Evolutionary conservation across 2,329 filamentous ascomycete species (phyloP).

Genomic region (Monilinia vaccinii-corymbosi): DNA sequence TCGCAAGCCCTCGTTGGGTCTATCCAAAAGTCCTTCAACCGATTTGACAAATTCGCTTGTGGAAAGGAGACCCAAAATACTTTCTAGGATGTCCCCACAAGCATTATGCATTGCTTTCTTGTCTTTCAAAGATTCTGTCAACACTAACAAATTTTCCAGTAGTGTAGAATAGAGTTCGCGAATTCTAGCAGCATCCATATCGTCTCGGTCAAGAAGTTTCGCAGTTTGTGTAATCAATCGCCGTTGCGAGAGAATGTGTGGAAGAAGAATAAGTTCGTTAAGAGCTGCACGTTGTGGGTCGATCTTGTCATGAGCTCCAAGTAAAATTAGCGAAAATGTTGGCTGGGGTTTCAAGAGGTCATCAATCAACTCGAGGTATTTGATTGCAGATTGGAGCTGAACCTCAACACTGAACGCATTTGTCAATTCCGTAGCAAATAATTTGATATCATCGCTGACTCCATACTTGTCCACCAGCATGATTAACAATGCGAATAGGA

Average conservation of each 20-base stretch:
- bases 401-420: conserved; percentile 62
- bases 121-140: conserved; percentile 56
- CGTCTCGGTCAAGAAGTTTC: conserved; percentile 50
- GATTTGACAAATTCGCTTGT: conserved; percentile 84
- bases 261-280: conserved; percentile 47
- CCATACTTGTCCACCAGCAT: conserved; percentile 89
- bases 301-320: conserved; percentile 48
- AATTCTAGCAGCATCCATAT: conserved; percentile 56
- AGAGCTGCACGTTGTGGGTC: conserved; percentile 44
- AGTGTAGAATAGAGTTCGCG: conserved; percentile 61
- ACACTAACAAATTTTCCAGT: conserved; percentile 52
- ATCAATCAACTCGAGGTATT: conserved; percentile 63
- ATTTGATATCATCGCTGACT: conserved; percentile 60
- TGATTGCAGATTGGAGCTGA: conserved; percentile 71
- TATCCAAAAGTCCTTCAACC: conserved; percentile 70
- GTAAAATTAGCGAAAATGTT: conserved; percentile 60
- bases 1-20: conserved; percentile 64
- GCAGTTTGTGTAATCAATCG: conserved; percentile 47
- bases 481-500: conserved; percentile 76
- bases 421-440: conserved; percentile 68
- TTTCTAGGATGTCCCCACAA: conserved; percentile 64
- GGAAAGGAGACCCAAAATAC: conserved; percentile 75
- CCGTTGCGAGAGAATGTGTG: conserved; percentile 48
- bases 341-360: conserved; percentile 72
- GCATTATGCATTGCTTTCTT: conserved; percentile 46